Conservation (phyloP, 2,329 filamentous ascomycete genomes). For the Epichloe scottii region DNA sequence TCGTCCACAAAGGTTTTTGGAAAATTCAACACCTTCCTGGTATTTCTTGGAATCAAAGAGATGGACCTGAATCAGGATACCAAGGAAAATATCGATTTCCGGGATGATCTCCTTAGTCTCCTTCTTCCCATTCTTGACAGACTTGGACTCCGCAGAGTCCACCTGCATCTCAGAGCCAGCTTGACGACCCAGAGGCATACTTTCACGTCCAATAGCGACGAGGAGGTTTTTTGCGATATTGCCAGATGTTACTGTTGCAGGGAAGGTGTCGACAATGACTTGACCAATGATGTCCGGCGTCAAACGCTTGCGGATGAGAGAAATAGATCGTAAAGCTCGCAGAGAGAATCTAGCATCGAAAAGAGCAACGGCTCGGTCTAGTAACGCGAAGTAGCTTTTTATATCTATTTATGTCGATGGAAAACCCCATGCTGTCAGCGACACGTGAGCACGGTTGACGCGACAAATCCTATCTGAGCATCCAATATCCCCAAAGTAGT, state of each 20-base stretch:
- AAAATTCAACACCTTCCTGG: slow-evolving; percentile 73
- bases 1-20: slow-evolving; percentile 67
- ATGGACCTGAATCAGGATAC: slow-evolving; percentile 75
- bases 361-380: slow-evolving; percentile 81
- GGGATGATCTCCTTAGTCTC: slow-evolving; percentile 66
- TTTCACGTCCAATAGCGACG: slow-evolving; percentile 53
- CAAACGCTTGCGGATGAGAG: slow-evolving; percentile 84
- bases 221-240: slow-evolving; percentile 58
- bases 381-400: slow-evolving; percentile 80
- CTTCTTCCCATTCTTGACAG: slow-evolving; percentile 48
- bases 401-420: slow-evolving; percentile 51
- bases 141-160: slow-evolving; percentile 46
- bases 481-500: neutral
- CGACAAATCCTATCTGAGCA: neutral
- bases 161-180: slow-evolving; percentile 58
- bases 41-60: slow-evolving; percentile 77
- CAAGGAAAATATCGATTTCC: slow-evolving; percentile 80
- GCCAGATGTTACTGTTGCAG: slow-evolving; percentile 46
- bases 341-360: slow-evolving; percentile 95
- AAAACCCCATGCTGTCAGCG: slow-evolving; percentile 8
- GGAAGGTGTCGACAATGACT: slow-evolving; percentile 71
- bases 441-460: neutral
- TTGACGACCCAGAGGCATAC: slow-evolving; percentile 48
- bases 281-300: slow-evolving; percentile 69
- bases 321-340: slow-evolving; percentile 86